Evolutionary conservation across 371 early-diverging fungal genomes (phyloP), one percentile per base, ranked within the genome.

Genomic region (Dichotomocladium elegans): DNA sequence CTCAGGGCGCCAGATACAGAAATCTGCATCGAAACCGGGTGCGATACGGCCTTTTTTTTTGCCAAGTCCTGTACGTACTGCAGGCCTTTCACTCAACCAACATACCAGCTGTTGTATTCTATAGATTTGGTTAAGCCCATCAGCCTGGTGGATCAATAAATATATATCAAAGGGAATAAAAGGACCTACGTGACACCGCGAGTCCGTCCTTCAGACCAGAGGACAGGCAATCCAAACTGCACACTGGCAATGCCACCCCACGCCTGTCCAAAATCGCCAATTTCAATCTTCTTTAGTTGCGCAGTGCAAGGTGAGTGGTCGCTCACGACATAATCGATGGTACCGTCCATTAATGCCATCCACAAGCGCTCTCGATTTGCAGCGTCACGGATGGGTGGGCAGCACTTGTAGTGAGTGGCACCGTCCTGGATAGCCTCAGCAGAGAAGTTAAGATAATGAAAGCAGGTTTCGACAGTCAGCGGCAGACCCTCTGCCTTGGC

Each of bases 211-310:
- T 87, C 90, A n/a, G 87, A 86, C 90, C 90, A 91, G 43, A 91
- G 72, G 17, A 89, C 76, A 19, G 87, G 81, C 29, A 91, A 72
- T 14, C 91, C 91, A 63, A 89, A 86, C 64, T 89, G 89, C n/a
- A 91, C 85, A 29, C 86, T 81, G 14, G 90, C 86, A 61, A 91
- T 88, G 51, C 91, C 91, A 55, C 91, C 91, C 91, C 91, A 91
- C 22, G 91, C 90, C 43, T 75, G 73, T 33, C 85, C 74, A 68
- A 91, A 91, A 66, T 91, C 85, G 51, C 89, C 89, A 34, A 78
- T 72, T 12, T 71, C 74, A 40, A 78, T 70, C 45, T 76, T 72
- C 75, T 91, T 91, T 46, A 91, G 72, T 19, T 88, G 82, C 4
- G 87, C 85, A 3, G 87, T 87, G 61, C 90, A 89, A 30, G 91